phyloP scores from a whole-genome alignment of 2,329 filamentous ascomycete genomes.

The Nemania abortiva region DNA sequence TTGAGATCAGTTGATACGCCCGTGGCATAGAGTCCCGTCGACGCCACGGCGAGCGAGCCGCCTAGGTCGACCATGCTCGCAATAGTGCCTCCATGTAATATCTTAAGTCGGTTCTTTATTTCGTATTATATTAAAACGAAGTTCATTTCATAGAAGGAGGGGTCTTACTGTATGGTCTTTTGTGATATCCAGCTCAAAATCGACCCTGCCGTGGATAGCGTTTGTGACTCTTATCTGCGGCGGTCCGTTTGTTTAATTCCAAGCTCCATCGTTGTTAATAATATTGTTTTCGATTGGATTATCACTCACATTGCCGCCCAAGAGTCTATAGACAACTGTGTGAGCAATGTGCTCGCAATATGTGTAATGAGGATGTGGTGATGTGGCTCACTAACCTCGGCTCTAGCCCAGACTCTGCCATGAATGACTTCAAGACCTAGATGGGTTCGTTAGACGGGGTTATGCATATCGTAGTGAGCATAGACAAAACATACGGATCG shows the following conservation, averaged over 20 bases:
- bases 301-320: conserved; percentile 57
- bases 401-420: conserved; percentile 86
- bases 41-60: conserved; percentile 74
- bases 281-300: neutral
- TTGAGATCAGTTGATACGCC: conserved; percentile 75
- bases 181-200: conserved; percentile 81
- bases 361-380: neutral
- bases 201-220: conserved; percentile 74
- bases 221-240: conserved; percentile 73
- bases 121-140: conserved; percentile 6
- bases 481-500: conserved; percentile 64
- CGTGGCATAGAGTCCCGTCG: conserved; percentile 71
- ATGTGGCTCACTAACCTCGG: conserved; percentile 73
- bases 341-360: conserved; percentile 10
- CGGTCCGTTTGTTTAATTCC: conserved; percentile 14
- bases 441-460: conserved; percentile 16
- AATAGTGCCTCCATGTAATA: conserved; percentile 82
- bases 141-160: neutral
- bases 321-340: conserved; percentile 49
- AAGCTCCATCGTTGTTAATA: neutral
- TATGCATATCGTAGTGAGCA: neutral
- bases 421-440: conserved; percentile 87
- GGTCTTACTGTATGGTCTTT: conserved; percentile 74
- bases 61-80: conserved; percentile 79
- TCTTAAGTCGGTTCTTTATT: conserved; percentile 77